Evolutionary conservation across 1,284 basidiomycete genomes (phyloP).

Genomic region (Ustilago loliicola): DNA sequence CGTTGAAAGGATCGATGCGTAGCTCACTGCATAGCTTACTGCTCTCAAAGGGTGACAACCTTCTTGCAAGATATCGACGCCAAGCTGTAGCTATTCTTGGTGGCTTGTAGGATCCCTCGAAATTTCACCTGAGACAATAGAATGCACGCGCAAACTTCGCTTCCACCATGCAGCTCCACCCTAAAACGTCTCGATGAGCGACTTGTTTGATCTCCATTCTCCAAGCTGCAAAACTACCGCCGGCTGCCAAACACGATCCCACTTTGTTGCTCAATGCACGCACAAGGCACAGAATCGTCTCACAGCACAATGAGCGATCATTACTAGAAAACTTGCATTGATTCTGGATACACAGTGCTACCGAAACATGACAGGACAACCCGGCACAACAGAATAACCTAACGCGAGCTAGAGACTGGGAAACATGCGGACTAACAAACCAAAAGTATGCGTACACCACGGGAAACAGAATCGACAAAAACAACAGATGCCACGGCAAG

Average conservation of each 20-base stretch:
- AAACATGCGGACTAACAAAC: slow-evolving; percentile 15
- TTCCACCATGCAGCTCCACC: not conserved
- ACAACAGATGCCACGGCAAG: not conserved
- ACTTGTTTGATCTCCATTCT: not conserved
- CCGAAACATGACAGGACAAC: slow-evolving; percentile 19
- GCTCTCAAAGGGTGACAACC: not conserved
- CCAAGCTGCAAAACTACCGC: not conserved
- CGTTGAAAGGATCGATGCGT: no score
- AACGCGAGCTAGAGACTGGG: not conserved
- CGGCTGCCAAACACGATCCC: not conserved
- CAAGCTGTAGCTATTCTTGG: slow-evolving; percentile 2
- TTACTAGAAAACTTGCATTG: slow-evolving; percentile 15
- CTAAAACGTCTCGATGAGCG: not conserved
- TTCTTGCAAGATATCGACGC: not conserved
- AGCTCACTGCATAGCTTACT: no score
- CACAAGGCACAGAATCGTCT: not conserved
- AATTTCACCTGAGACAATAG: slow-evolving; percentile 14
- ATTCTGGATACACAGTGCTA: slow-evolving; percentile 15
- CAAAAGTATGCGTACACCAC: not conserved
- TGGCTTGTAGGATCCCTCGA: not conserved
- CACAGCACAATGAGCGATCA: not conserved
- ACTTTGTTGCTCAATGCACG: not conserved
- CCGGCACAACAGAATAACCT: slow-evolving; percentile 5
- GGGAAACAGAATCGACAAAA: slow-evolving; percentile 7
- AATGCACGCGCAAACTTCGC: slow-evolving; percentile 7